Percentiles rank a stretch among this genome's conserved stretches.
Evolutionary conservation across 352 stramenopile genomes (phyloP).

Genomic region (Phytophthora constricta): DNA sequence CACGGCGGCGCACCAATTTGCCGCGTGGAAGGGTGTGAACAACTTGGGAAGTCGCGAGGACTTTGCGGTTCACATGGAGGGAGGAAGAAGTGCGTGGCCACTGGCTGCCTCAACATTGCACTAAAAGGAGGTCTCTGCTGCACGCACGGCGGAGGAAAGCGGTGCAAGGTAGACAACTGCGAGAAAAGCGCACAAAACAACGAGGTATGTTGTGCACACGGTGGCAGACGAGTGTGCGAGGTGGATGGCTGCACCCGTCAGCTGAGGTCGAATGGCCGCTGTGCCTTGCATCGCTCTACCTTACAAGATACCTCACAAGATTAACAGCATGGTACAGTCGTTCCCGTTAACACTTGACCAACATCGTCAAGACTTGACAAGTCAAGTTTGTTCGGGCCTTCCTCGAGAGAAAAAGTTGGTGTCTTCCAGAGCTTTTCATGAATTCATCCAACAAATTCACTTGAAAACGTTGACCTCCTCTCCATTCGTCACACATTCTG

Average conservation of each 20-base stretch:
- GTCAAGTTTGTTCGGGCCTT: too few relatives aligned
- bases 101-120: neutral
- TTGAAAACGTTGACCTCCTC: too few relatives aligned
- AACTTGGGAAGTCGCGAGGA: neutral
- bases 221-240: neutral
- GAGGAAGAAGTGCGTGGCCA: neutral
- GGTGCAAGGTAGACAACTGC: neutral
- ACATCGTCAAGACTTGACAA: too few relatives aligned
- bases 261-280: neutral
- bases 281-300: neutral
- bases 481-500: too few relatives aligned
- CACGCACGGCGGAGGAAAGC: neutral
- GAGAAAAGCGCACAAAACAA: slow-evolving; percentile 3
- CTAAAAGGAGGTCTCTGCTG: neutral
- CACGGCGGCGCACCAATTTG: neutral
- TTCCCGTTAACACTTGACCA: too few relatives aligned
- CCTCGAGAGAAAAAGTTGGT: too few relatives aligned
- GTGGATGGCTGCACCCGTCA: neutral
- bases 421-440: too few relatives aligned
- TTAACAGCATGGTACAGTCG: too few relatives aligned
- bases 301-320: too few relatives aligned
- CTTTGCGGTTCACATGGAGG: neutral
- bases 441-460: too few relatives aligned
- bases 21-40: neutral
- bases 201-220: neutral